A percentile compares a stretch with the other conserved stretches of the same genome.
phyloP scores from a whole-genome alignment of 192 early-diverging fungal genomes.

The Entomortierella beljakovae region DNA sequence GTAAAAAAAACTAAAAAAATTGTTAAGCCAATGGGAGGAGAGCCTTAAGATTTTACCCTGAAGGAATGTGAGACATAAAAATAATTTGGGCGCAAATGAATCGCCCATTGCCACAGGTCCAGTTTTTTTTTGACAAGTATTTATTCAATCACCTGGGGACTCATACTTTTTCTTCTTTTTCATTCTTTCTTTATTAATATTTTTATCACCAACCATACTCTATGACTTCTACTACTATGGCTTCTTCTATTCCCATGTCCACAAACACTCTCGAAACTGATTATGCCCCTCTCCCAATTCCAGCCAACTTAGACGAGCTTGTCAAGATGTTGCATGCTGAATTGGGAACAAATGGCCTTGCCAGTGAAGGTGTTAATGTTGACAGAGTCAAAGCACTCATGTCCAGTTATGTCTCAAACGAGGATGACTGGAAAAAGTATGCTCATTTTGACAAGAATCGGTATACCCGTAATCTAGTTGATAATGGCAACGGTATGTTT shows the following conservation, averaged over 20 bases:
- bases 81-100: no score
- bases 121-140: no score
- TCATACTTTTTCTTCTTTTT: neutral
- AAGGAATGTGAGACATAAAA: no score
- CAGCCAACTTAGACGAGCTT: slow-evolving; percentile 58
- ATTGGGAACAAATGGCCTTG: slow-evolving; percentile 65
- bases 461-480: slow-evolving; percentile 92
- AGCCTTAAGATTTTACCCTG: no score
- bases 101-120: no score
- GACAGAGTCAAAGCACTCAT: slow-evolving; percentile 71
- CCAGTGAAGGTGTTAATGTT: slow-evolving; percentile 65
- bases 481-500: slow-evolving; percentile 92
- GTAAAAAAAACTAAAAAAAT: no score
- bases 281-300: slow-evolving; percentile 21
- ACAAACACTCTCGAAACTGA: neutral
- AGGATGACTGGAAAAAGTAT: slow-evolving; percentile 81
- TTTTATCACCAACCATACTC: neutral
- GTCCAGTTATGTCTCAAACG: slow-evolving; percentile 73
- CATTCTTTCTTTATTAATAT: neutral
- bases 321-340: slow-evolving; percentile 61
- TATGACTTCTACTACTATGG: neutral
- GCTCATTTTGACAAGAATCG: slow-evolving; percentile 76
- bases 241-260: neutral
- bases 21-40: no score
- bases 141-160: no score